These are phyloP conservation scores for Ilex aquifolium DNA, from an alignment of 257 asterid species.

Conservation along the genomic window DNA sequence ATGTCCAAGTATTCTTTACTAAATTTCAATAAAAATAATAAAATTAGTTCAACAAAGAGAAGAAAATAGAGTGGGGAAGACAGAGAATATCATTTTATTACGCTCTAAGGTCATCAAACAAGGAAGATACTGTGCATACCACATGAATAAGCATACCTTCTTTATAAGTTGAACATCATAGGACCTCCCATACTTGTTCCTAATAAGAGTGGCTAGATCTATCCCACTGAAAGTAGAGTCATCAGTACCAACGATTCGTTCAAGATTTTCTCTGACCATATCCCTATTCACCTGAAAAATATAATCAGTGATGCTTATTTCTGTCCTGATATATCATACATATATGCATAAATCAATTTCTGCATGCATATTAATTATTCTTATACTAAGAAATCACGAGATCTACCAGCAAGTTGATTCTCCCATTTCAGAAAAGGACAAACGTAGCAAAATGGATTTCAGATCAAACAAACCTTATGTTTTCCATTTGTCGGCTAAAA, in stretches of 20 bases:
- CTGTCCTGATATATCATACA: slow-evolving; percentile 2
- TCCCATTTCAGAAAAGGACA: no score
- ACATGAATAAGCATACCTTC: slow-evolving; percentile 47
- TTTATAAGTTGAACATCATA: slow-evolving; percentile 91
- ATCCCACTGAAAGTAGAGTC: slow-evolving; percentile 86
- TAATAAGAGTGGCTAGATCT: slow-evolving; percentile 87
- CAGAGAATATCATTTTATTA: slow-evolving; percentile 1
- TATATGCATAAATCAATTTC: background rate
- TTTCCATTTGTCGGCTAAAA: no score
- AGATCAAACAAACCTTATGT: no score
- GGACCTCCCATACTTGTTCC: slow-evolving; percentile 89
- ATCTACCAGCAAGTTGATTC: no score
- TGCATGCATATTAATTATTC: background rate
- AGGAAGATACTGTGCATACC: background rate
- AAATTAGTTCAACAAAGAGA: background rate
- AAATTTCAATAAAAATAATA: background rate
- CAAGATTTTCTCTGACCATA: slow-evolving; percentile 59
- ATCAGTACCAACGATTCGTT: slow-evolving; percentile 70
- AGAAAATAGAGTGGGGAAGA: background rate
- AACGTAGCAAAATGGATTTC: no score
- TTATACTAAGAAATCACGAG: no score
- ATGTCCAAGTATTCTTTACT: background rate
- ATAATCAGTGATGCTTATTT: slow-evolving; percentile 19
- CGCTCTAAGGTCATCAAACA: slow-evolving; percentile 4
- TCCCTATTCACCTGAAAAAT: slow-evolving; percentile 56